Percentiles rank a stretch among this genome's conserved stretches.
Conservation (phyloP, 805 yeast species). For the Saturnispora ahearnii region DNA sequence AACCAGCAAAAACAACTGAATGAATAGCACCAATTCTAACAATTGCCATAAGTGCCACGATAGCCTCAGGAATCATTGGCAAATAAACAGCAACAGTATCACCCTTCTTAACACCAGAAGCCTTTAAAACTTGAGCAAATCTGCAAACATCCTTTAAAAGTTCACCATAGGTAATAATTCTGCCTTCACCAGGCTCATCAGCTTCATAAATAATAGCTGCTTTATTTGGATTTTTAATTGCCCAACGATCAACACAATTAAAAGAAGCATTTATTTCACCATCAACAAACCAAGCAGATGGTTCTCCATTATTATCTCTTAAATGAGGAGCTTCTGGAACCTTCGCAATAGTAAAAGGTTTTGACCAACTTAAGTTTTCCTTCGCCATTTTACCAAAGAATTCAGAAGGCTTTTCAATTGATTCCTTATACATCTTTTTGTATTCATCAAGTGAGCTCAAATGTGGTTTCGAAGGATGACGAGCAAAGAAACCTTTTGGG, state of each 20-base stretch:
- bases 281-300: slow-evolving; percentile 66
- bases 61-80: slow-evolving; percentile 81
- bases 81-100: slow-evolving; percentile 80
- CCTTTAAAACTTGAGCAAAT: slow-evolving; percentile 59
- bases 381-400: slow-evolving; percentile 50
- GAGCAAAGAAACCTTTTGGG: slow-evolving; percentile 29
- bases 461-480: slow-evolving; percentile 40
- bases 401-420: slow-evolving; percentile 43
- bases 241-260: slow-evolving; percentile 79
- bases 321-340: slow-evolving; percentile 33
- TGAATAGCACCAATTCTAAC: slow-evolving; percentile 77
- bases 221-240: slow-evolving; percentile 59
- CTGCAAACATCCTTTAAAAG: slow-evolving; percentile 60
- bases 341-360: slow-evolving; percentile 40
- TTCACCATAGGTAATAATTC: slow-evolving; percentile 59
- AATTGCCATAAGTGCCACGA: slow-evolving; percentile 67
- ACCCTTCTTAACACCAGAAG: slow-evolving; percentile 66
- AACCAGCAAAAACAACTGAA: slow-evolving; percentile 81
- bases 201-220: slow-evolving; percentile 75
- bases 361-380: slow-evolving; percentile 43
- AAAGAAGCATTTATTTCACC: slow-evolving; percentile 75
- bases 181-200: slow-evolving; percentile 62
- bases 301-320: slow-evolving; percentile 41
- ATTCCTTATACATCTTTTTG: slow-evolving; percentile 40
- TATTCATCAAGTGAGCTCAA: slow-evolving; percentile 43